Conservation (phyloP, 148 eudicot species). For the Euryodendron excelsum region DNA sequence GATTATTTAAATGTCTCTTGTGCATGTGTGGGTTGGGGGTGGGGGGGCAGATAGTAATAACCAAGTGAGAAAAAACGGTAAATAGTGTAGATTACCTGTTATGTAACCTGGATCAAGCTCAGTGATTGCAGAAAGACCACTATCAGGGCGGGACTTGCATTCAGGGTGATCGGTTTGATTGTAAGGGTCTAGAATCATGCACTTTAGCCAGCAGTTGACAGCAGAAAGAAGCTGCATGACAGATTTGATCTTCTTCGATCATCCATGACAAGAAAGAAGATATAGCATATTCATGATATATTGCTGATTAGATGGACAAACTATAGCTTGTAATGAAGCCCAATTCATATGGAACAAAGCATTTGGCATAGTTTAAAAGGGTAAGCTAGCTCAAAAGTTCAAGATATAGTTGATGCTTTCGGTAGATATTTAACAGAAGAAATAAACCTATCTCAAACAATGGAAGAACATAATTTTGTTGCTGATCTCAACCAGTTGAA, state of each 20-base stretch:
- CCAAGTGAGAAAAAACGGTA: not conserved
- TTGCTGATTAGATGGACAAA: not conserved
- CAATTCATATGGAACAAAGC: not conserved
- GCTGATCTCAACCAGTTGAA: too few species aligned
- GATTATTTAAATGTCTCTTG: too few species aligned
- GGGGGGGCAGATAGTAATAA: too few species aligned
- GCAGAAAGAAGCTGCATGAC: conserved; percentile 82
- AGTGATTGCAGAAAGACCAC: conserved; percentile 96
- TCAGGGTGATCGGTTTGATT: conserved; percentile 92
- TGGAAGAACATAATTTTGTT: not conserved
- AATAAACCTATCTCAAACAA: not conserved
- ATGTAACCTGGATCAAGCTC: conserved; percentile 98
- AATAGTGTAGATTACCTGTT: conserved; percentile 54
- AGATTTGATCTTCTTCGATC: conserved; percentile 5
- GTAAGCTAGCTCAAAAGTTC: not conserved
- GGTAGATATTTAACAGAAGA: too few species aligned
- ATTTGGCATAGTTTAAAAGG: not conserved
- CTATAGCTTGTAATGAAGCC: not conserved
- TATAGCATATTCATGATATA: not conserved
- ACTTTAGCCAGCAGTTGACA: conserved; percentile 98
- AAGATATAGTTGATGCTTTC: too few species aligned
- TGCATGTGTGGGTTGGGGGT: too few species aligned
- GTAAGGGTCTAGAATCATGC: conserved; percentile 85
- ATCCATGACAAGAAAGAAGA: not conserved
- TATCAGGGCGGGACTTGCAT: conserved; percentile 98